Percentiles rank a stretch among this genome's conserved stretches.
Evolutionary conservation across 2,329 filamentous ascomycete genomes (phyloP).

Genomic region (Aspergillus persii): DNA sequence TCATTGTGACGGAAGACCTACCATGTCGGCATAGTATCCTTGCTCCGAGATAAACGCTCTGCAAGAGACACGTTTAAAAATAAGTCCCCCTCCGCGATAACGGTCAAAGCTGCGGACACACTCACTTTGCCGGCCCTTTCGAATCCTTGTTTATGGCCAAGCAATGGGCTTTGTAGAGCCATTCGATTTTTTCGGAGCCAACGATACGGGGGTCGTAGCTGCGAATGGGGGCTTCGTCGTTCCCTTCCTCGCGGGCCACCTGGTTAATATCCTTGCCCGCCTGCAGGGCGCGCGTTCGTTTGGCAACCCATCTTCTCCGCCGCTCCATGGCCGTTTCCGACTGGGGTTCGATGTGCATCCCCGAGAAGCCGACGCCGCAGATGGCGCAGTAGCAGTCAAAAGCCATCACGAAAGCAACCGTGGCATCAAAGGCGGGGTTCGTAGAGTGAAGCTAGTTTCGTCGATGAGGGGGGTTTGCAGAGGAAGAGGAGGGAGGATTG

Average conservation of each 20-base stretch:
- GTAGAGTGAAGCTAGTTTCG: neutral
- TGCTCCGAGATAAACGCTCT: slow-evolving; percentile 20
- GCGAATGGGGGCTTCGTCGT: slow-evolving; percentile 14
- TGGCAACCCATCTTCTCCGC: slow-evolving; percentile 19
- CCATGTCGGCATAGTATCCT: slow-evolving; percentile 21
- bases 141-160: slow-evolving; percentile 10
- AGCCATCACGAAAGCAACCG: slow-evolving; percentile 10
- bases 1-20: slow-evolving; percentile 2
- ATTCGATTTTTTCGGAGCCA: slow-evolving; percentile 14
- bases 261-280: slow-evolving; percentile 5
- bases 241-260: slow-evolving; percentile 8
- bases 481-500: neutral
- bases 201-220: slow-evolving; percentile 22
- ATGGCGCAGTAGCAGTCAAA: slow-evolving; percentile 25
- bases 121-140: slow-evolving; percentile 14
- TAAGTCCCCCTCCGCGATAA: neutral
- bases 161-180: slow-evolving; percentile 21
- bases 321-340: slow-evolving; percentile 17
- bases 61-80: neutral
- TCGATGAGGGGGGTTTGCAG: neutral
- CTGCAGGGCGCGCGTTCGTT: slow-evolving; percentile 13
- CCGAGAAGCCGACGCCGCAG: slow-evolving; percentile 21
- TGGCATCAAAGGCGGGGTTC: neutral
- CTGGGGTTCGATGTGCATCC: slow-evolving; percentile 20
- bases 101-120: neutral